These are phyloP conservation scores for Nitzschia inconspicua DNA, from an alignment of 108 stramenopile genomes.

Conservation along the genomic window DNA sequence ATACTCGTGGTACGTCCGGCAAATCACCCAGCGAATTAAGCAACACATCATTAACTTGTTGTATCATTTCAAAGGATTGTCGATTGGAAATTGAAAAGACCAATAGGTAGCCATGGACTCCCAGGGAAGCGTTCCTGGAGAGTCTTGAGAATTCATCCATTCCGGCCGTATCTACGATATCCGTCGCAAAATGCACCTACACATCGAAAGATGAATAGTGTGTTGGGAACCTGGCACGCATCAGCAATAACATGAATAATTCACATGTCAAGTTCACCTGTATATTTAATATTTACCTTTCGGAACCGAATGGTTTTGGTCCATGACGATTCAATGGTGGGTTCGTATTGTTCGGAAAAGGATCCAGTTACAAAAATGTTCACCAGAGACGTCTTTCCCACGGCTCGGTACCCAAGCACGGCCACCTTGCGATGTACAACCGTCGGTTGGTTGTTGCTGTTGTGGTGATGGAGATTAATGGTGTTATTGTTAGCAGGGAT, in stretches of 20 bases:
- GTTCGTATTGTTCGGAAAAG: conserved; percentile 80
- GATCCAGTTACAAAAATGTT: conserved; percentile 80
- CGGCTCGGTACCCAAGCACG: conserved; percentile 83
- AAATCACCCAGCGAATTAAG: conserved; percentile 80
- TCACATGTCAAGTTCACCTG: too few relatives aligned
- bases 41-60: conserved; percentile 77
- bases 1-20: conserved; percentile 80
- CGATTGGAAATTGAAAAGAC: conserved; percentile 75
- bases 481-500: too few relatives aligned
- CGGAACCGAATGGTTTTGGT: conserved; percentile 86
- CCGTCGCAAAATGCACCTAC: conserved; percentile 90
- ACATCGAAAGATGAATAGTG: too few relatives aligned
- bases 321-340: conserved; percentile 85
- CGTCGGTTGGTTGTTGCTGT: conserved; percentile 30
- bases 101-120: conserved; percentile 82
- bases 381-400: conserved; percentile 82
- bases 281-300: too few relatives aligned
- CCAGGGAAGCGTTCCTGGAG: conserved; percentile 84
- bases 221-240: too few relatives aligned
- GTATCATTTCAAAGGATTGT: conserved; percentile 72
- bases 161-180: conserved; percentile 92
- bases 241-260: too few relatives aligned
- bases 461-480: too few relatives aligned
- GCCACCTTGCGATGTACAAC: conserved; percentile 85
- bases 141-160: conserved; percentile 91